Evolutionary conservation across 1,284 basidiomycete genomes (phyloP), one percentile per base, ranked within the genome.

Genomic region (Heterobasidion annosum): DNA sequence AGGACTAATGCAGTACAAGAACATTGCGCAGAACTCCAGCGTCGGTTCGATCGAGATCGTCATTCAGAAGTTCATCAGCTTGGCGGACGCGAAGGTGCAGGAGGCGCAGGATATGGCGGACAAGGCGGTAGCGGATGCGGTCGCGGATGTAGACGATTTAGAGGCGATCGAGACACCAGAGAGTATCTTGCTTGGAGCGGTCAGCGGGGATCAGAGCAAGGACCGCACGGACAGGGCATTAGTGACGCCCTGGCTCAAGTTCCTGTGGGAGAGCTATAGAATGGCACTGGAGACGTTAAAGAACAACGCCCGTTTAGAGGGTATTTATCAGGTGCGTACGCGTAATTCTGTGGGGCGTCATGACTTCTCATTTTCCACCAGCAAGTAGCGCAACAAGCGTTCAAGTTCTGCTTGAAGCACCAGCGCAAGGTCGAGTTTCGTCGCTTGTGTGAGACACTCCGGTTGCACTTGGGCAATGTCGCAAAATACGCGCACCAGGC

Each of bases 181-280:
- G 72, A 89, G 87, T 66, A 93, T 96, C 60, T 72, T 96, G 18
- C 77, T 96, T 18, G 89, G 89, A 51, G 89, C 89, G 44, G 93
- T 96, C 61, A 90, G 86, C 61, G 90, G 92, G 56, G 85, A 97
- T 72, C 91, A 93, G 73, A 95, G 81, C 74, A 91, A 92, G 72
- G 96, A 99, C 73, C 78, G 97, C 63, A 98, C 95, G 47, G 96
- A 99, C 73, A 78, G 97, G 56, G 90, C 93, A 25, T 80, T 99
- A 53, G 93, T 99, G 61, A 97, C 93, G 0, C 96, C 97, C 1
- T 98, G 94, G 86, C 86, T 99, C 68, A 96, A 97, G 70, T 98
- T 98, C 72, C 79, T 96, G 34, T 99, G 95, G 94, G 96, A 99
- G 78, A 93, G 93, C 60, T 98, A 98, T 70, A 86, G 97, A 57